A percentile compares a stretch with the other conserved stretches of the same genome.
phyloP scores from a whole-genome alignment of 176 grass and related monocot genomes.

The Aegilops umbellulata region DNA sequence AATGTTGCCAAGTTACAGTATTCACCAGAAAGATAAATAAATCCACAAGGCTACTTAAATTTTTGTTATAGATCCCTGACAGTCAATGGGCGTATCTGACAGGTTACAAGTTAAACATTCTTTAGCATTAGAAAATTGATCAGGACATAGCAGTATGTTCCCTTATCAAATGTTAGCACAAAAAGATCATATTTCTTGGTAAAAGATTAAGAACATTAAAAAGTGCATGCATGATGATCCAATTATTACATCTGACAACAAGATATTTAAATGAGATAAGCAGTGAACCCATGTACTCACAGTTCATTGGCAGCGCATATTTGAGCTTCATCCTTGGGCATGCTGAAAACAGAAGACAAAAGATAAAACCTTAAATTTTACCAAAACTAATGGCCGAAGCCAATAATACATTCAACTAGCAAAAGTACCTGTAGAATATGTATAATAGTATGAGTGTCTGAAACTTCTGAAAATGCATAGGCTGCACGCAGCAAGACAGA shows the following conservation, averaged over 20 bases:
- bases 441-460: conserved; percentile 70
- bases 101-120: background rate
- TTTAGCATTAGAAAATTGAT: background rate
- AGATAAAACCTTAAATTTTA: conserved; percentile 21
- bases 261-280: conserved; percentile 23
- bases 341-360: conserved; percentile 54
- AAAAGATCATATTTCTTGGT: background rate
- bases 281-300: conserved; percentile 44
- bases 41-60: background rate
- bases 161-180: background rate
- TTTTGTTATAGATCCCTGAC: background rate
- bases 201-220: conserved; percentile 26
- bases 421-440: conserved; percentile 93
- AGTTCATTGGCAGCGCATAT: conserved; percentile 81
- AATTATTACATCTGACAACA: background rate
- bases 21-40: background rate
- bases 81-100: background rate
- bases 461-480: conserved; percentile 67
- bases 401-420: conserved; percentile 3
- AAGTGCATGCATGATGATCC: background rate
- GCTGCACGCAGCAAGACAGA: conserved; percentile 64
- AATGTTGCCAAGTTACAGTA: background rate
- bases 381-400: background rate
- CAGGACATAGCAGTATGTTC: background rate
- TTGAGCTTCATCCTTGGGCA: conserved; percentile 98